Evolutionary conservation across 805 yeast species (phyloP).

Genomic region (Saturnispora galanensis): DNA sequence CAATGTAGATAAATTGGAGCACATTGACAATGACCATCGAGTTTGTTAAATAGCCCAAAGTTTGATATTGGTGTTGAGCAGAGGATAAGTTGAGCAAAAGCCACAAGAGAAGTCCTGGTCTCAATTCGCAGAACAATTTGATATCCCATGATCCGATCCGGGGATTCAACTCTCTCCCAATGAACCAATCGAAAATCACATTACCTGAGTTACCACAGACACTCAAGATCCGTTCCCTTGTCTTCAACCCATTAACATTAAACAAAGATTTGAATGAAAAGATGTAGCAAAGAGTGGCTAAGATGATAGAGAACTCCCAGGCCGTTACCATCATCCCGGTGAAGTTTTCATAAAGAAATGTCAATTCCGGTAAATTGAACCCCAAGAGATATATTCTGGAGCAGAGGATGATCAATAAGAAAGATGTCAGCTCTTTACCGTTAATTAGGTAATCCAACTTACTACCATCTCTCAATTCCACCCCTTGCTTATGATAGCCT

Average conservation of each 20-base stretch:
- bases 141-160: constrained; percentile 78
- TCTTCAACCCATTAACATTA: constrained; percentile 39
- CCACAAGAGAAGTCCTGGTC: constrained; percentile 93
- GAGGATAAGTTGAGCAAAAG: constrained; percentile 65
- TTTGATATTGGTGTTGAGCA: constrained; percentile 68
- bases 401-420: constrained; percentile 29
- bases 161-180: constrained; percentile 94
- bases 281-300: constrained; percentile 58
- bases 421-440: constrained; percentile 50
- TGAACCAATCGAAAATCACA: constrained; percentile 82
- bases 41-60: constrained; percentile 41
- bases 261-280: constrained; percentile 54
- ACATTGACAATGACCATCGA: constrained; percentile 60
- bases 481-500: constrained; percentile 68
- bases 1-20: constrained; percentile 71
- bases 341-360: constrained; percentile 60
- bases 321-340: constrained; percentile 55
- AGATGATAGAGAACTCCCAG: constrained; percentile 49
- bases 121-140: constrained; percentile 83
- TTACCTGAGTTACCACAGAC: constrained; percentile 79
- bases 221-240: constrained; percentile 66
- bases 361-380: constrained; percentile 57
- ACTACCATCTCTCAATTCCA: constrained; percentile 66
- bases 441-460: constrained; percentile 68
- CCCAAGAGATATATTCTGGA: constrained; percentile 44